Percentiles rank a stretch among this genome's conserved stretches.
Evolutionary conservation across 345 rosid genomes (phyloP).

Genomic region (Triadica sebifera): DNA sequence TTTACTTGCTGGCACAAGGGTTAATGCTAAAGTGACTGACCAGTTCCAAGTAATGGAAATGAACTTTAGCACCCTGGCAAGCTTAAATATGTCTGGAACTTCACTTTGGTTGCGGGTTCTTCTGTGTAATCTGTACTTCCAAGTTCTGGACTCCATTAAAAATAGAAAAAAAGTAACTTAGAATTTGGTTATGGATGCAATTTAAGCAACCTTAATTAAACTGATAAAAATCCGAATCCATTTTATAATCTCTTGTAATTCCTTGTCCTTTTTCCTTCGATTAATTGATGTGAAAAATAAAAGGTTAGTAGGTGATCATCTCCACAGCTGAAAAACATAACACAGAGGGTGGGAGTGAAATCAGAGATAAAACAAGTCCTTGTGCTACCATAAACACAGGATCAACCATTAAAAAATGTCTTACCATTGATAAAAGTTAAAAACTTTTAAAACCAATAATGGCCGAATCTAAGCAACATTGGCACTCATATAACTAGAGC

Average conservation of each 20-base stretch:
- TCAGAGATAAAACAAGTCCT: not conserved
- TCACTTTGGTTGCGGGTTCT: slow-evolving; percentile 67
- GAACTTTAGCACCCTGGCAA: slow-evolving; percentile 64
- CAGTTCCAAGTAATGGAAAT: slow-evolving; percentile 71
- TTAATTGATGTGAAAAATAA: not conserved
- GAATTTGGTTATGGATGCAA: not conserved
- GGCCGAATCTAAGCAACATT: not conserved
- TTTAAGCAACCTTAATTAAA: not conserved
- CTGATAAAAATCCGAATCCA: not conserved
- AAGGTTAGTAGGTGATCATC: not conserved
- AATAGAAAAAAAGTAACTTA: not conserved
- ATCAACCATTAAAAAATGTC: not conserved
- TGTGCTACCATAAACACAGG: not conserved
- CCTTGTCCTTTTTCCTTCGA: not conserved
- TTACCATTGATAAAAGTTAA: no score
- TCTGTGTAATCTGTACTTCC: slow-evolving; percentile 54
- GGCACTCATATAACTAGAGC: not conserved
- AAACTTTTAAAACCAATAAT: no score
- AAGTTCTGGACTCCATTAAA: slow-evolving; percentile 34
- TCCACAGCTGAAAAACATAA: not conserved
- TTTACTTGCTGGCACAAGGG: not conserved
- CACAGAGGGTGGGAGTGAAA: not conserved
- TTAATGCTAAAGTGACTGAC: slow-evolving; percentile 35
- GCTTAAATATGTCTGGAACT: slow-evolving; percentile 56
- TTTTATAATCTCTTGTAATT: not conserved